phyloP scores from a whole-genome alignment of 73 alveolate genomes.

The Uronychia setigera region DNA sequence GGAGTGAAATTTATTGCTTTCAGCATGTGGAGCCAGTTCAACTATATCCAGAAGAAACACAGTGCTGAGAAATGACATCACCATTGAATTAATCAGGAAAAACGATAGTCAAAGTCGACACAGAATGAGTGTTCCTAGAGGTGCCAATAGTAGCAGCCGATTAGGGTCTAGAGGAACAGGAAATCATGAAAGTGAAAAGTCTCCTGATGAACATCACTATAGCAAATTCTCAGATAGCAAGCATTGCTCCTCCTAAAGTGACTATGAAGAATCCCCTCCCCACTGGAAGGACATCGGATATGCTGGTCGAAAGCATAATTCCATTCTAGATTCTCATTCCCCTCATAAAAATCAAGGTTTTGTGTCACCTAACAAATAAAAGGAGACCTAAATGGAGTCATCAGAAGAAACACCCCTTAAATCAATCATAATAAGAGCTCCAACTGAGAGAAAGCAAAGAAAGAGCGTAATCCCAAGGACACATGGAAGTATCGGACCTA shows the following conservation, averaged over 20 bases:
- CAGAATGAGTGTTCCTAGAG: background rate
- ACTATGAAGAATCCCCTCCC: background rate
- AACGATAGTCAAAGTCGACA: background rate
- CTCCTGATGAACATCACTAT: background rate
- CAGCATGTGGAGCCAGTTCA: too few species aligned
- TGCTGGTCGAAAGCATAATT: background rate
- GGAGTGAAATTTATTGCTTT: too few species aligned
- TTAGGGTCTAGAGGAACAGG: background rate
- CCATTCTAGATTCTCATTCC: background rate
- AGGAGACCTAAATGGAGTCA: too few species aligned
- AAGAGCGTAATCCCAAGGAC: too few species aligned
- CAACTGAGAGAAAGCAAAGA: too few species aligned
- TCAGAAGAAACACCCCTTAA: too few species aligned
- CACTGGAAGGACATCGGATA: background rate
- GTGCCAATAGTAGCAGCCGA: background rate
- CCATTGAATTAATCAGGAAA: too few species aligned
- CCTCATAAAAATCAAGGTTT: background rate
- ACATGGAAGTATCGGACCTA: too few species aligned
- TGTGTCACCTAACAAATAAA: background rate
- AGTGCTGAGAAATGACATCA: too few species aligned
- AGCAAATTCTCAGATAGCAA: background rate
- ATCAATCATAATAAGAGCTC: too few species aligned
- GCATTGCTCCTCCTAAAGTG: background rate
- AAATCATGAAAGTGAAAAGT: background rate
- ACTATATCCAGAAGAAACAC: too few species aligned